Evolutionary conservation across 371 early-diverging fungal species (phyloP).

Genomic region (Actinomucor elegans): DNA sequence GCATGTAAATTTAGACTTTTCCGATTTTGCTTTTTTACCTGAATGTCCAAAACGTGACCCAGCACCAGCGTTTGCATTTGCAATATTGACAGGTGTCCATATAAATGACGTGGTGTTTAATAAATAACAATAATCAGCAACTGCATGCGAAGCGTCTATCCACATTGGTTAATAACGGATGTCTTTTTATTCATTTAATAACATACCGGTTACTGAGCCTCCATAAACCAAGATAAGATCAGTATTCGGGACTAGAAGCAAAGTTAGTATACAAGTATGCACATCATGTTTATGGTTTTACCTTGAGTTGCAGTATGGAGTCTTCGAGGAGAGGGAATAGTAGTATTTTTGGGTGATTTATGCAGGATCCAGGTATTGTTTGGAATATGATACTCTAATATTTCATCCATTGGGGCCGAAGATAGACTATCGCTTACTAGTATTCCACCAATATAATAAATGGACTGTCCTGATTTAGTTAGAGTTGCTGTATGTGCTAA

Average conservation of each 20-base stretch:
- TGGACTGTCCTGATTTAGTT: slow-evolving; percentile 4
- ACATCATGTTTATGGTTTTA: not conserved
- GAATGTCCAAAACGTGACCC: slow-evolving; percentile 22
- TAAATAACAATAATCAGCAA: slow-evolving; percentile 14
- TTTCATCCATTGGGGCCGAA: slow-evolving; percentile 13
- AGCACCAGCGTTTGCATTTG: slow-evolving; percentile 1
- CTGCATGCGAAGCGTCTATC: not conserved
- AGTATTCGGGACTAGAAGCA: slow-evolving; percentile 11
- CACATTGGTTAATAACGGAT: not conserved
- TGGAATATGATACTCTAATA: slow-evolving; percentile 7
- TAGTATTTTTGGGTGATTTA: not conserved
- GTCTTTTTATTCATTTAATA: not conserved
- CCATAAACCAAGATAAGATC: slow-evolving; percentile 18
- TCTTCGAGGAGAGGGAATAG: slow-evolving; percentile 18
- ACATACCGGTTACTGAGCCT: slow-evolving; percentile 15
- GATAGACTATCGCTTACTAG: not conserved
- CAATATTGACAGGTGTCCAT: slow-evolving; percentile 6
- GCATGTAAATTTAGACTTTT: not conserved
- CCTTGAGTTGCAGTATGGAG: slow-evolving; percentile 17
- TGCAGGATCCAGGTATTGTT: slow-evolving; percentile 10
- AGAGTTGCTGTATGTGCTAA: slow-evolving; percentile 21
- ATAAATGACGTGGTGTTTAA: slow-evolving; percentile 13
- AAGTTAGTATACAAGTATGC: not conserved
- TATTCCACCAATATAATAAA: slow-evolving; percentile 22
- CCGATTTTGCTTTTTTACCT: slow-evolving; percentile 8